Evolutionary conservation across 2,329 filamentous ascomycete genomes (phyloP).

Genomic region (Venturia aucupariae): DNA sequence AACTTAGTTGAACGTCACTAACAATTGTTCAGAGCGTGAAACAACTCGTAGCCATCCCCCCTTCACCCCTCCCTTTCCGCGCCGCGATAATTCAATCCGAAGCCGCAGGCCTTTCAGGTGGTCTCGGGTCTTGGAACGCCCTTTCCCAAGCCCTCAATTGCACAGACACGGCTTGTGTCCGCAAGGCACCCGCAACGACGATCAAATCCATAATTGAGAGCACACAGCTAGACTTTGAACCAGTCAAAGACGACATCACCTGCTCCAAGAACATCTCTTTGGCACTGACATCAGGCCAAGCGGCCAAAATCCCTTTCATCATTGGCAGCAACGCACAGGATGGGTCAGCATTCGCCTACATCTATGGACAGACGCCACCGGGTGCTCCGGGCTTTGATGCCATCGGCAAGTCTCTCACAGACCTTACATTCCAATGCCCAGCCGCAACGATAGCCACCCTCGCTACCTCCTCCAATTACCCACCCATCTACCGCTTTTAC

Average conservation of each 20-base stretch:
- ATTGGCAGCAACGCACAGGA: constrained; percentile 23
- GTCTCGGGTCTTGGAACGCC: background rate
- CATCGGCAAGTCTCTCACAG: constrained; percentile 17
- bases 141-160: constrained; percentile 11
- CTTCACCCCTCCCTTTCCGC: constrained; percentile 13
- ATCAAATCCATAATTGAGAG: constrained; percentile 15
- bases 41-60: constrained; percentile 9
- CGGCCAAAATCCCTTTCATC: constrained; percentile 20
- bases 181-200: constrained; percentile 10
- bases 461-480: constrained; percentile 16
- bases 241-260: constrained; percentile 15
- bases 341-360: constrained; percentile 17
- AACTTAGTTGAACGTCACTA: background rate
- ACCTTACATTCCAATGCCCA: constrained; percentile 20
- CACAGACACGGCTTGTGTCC: constrained; percentile 9
- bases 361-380: background rate
- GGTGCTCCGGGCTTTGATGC: background rate
- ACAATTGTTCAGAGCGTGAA: constrained; percentile 2
- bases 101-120: background rate
- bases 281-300: background rate
- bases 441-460: constrained; percentile 18
- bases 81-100: constrained; percentile 14
- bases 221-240: constrained; percentile 6
- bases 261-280: background rate
- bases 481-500: constrained; percentile 22